Percentiles rank a stretch among this genome's conserved stretches.
phyloP scores from a whole-genome alignment of 139 green algal species.

The Chlamydomonas schloesseri region DNA sequence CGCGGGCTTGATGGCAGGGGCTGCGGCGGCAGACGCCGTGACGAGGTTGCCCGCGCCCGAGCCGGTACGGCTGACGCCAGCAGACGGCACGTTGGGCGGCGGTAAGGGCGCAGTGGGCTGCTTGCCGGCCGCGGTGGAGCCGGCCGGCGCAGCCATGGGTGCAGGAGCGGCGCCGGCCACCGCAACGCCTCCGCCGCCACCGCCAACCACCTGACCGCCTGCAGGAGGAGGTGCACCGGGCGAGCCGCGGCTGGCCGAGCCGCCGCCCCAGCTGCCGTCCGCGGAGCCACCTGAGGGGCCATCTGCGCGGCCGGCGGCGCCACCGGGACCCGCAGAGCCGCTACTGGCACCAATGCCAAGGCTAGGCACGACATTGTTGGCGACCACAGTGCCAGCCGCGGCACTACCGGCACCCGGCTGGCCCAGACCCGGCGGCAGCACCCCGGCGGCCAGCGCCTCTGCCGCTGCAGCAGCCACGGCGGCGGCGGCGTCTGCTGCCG shows the following conservation, averaged over 20 bases:
- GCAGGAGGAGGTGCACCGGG: too few species aligned
- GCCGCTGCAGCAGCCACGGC: neutral
- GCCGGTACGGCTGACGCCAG: neutral
- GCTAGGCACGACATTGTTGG: constrained; percentile 35
- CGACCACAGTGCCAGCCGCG: neutral
- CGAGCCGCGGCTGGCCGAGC: too few species aligned
- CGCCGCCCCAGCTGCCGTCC: neutral
- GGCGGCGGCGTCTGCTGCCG: neutral
- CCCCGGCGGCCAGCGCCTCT: neutral
- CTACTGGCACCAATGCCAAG: neutral
- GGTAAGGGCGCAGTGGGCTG: neutral
- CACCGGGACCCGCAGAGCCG: too few species aligned
- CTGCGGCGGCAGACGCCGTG: too few species aligned
- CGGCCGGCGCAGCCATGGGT: too few species aligned
- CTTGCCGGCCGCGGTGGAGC: too few species aligned
- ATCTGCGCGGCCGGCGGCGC: neutral
- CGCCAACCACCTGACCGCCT: too few species aligned
- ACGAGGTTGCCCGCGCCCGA: neutral
- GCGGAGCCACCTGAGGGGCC: neutral
- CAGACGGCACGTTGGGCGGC: too few species aligned
- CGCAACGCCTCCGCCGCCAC: too few species aligned
- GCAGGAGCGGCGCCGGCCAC: too few species aligned
- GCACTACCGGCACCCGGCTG: neutral
- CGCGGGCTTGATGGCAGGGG: too few species aligned
- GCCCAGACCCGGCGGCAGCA: neutral